Conservation (phyloP, 225 moss, liverwort and hornwort genomes). For the Polytrichum formosum region DNA sequence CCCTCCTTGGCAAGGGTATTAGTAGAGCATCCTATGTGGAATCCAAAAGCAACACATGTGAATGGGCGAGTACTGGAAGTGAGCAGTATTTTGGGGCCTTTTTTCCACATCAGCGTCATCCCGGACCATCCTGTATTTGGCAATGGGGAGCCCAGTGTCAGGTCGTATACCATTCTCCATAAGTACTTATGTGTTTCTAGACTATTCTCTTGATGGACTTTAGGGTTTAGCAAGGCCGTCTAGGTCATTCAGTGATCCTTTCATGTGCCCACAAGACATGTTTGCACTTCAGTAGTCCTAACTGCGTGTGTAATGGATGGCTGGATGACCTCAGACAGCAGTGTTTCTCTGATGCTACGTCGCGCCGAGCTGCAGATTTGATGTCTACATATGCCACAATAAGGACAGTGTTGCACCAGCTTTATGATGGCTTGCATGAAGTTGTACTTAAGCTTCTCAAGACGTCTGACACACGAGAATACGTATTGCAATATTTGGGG, state of each 20-base stretch:
- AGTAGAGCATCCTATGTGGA: constrained; percentile 83
- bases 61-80: constrained; percentile 85
- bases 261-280: no score
- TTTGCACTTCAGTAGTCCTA: no score
- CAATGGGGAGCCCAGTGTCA: constrained; percentile 83
- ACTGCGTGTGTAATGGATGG: constrained; percentile 9
- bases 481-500: constrained; percentile 72
- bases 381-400: constrained; percentile 73
- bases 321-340: constrained; percentile 56
- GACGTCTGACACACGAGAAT: constrained; percentile 66
- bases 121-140: constrained; percentile 80
- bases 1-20: constrained; percentile 64
- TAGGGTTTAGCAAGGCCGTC: no score
- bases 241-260: no score
- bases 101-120: constrained; percentile 92
- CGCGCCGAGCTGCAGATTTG: constrained; percentile 64
- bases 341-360: constrained; percentile 67
- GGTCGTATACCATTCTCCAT: constrained; percentile 47
- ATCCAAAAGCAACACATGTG: constrained; percentile 53
- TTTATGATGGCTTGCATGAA: constrained; percentile 81
- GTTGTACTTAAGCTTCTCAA: constrained; percentile 78
- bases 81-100: constrained; percentile 84
- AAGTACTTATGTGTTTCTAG: background rate
- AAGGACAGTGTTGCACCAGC: constrained; percentile 82
- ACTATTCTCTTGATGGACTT: no score